A percentile compares a stretch with the other conserved stretches of the same genome.
These are phyloP conservation scores for Lentinula sp. DNA, from an alignment of 768 basidiomycete genomes.

Conservation along the genomic window DNA sequence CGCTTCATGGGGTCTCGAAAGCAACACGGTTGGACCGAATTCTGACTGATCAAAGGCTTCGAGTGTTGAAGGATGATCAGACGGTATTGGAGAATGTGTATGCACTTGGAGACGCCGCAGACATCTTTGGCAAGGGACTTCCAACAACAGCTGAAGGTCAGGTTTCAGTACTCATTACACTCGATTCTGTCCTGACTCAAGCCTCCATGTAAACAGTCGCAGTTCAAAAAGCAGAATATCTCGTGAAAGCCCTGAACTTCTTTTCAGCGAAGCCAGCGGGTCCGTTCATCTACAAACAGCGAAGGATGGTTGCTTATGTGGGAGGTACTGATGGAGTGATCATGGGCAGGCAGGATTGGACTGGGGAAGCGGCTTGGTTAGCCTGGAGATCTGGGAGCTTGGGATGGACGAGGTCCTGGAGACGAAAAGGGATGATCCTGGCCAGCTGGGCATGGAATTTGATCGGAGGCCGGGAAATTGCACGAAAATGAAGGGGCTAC, in stretches of 20 bases:
- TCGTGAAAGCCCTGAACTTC: background rate
- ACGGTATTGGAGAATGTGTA: background rate
- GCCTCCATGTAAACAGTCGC: background rate
- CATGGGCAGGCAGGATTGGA: background rate
- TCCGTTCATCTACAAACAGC: background rate
- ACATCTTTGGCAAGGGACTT: background rate
- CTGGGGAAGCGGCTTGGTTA: background rate
- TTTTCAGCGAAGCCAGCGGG: background rate
- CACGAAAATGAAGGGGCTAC: background rate
- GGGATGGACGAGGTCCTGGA: background rate
- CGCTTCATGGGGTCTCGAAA: background rate
- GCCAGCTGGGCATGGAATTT: background rate
- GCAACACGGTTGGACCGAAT: background rate
- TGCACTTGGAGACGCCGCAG: conserved; percentile 1
- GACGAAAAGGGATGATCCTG: background rate
- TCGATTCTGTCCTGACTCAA: background rate
- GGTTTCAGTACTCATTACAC: background rate
- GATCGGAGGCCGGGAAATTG: background rate
- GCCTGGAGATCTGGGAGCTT: background rate
- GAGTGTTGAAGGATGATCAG: background rate
- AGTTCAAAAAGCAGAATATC: conserved; percentile 1
- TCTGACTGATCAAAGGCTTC: background rate
- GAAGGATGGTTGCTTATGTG: background rate
- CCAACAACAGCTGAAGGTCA: conserved; percentile 1
- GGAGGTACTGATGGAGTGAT: background rate